Evolutionary conservation across 371 early-diverging fungal genomes (phyloP), one percentile per base, ranked within the genome.

Genomic region (Rhizopus sp.): DNA sequence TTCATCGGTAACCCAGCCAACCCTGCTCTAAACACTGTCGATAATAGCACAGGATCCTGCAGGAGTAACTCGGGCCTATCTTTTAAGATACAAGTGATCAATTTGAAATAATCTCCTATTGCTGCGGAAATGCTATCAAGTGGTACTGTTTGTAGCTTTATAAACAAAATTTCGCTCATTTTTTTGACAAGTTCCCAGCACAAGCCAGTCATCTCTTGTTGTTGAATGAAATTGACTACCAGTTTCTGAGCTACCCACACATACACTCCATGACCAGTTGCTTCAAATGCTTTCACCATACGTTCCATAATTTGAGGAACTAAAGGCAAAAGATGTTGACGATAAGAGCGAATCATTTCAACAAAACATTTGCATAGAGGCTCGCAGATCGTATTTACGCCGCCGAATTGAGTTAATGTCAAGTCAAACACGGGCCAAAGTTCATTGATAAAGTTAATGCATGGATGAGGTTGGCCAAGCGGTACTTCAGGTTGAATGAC

Each of bases 361-460:
- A 81, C 84, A 70, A 92, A 82, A 48, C 85, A 81, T 64, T 85
- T 86, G 42, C 86, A 81, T n/a, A 88, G 63, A 3, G 85, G 80
- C 60, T 88, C 88, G 12, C 87, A 81, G 0, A 90, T 70, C 3
- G 70, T 69, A 3, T 72, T 49, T 47, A 81, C 71, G 10, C 65
- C 79, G 0, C 85, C 85, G 49, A 81, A 78, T 38, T 84, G 76
- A 17, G 78, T 74, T 35, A 83, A 62, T 17, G 87, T 70, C 23
- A 78, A 51, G 23, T 84, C 85, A 76, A 81, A 66, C 50, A 85
- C 81, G 0, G 94, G 93, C 94, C 93, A 94, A 30, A 94, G 66
- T 50, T 91, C 85, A 44, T 80, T 74, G 40, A 96, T 73, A 50
- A 93, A 80, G 7, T 77, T 73, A 16, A 90, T 76, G 55, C 86